Evolutionary conservation across 176 grass and related monocot species (phyloP), one percentile per base, ranked within the genome.

Genomic region (Aegilops sharonensis): DNA sequence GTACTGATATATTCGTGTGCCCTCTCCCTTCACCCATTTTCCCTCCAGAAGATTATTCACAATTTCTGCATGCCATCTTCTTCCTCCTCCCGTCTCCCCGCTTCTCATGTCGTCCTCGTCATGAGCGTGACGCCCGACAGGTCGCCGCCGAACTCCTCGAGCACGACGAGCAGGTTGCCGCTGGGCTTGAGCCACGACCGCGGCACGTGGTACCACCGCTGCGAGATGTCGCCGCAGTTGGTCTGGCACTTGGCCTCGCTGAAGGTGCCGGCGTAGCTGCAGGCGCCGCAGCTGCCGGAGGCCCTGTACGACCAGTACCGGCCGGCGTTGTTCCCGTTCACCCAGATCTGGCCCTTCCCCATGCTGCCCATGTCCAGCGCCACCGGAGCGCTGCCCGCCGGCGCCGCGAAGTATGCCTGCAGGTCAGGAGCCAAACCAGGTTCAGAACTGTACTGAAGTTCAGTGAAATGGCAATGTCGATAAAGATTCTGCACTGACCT

Each of bases 301-400:
- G 96, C 96, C 71, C 35, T 95, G 83, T 98, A 95, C 4, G 96
- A 85, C 96, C 96, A 98, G 85, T 98, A 95, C 2, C 96, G 88
- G 1, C 96, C 96, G 29, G 94, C 82, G 90, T 85, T 83, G 82
- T 87, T 87, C 9, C 90, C 93, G 79, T 98, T 98, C 18, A 98
- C 92, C 96, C 96, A 98, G 24, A 89, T 85, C 86, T 98, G 93
- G 5, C 96, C 96, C 87, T 98, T 98, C 0, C 92, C 92, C 96
- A 98, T 98, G 92, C 96, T 95, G 2, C 87, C 87, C 88, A 98
- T 92, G 75, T 98, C 96, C 36, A 98, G 90, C 6, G 96, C 93
- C 76, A 98, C 77, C 78, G 96, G 96, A 0, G 93, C 90, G 70
- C 23, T 82, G 15, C 96, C 91, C 2, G 84, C 78, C 29, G 96